phyloP scores from a whole-genome alignment of 2,329 filamentous ascomycete genomes.

The Fusarium newnesense region DNA sequence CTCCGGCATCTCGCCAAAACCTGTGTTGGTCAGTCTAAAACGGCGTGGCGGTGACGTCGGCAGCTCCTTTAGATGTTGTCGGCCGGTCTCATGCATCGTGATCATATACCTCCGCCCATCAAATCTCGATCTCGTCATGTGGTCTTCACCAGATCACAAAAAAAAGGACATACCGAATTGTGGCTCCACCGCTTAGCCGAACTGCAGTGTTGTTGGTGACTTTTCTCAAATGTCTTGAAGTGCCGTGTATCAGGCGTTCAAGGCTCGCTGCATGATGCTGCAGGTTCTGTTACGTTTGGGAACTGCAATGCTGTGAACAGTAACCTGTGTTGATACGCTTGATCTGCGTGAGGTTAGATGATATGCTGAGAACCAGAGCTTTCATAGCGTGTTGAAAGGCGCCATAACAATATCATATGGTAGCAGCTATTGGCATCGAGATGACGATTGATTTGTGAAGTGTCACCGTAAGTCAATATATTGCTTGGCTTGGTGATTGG shows the following conservation, averaged over 20 bases:
- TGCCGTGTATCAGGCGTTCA: conserved; percentile 7
- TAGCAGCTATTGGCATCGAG: not conserved
- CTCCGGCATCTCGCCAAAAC: not conserved
- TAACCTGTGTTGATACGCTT: not conserved
- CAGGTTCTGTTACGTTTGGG: not conserved
- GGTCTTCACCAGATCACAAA: conserved; percentile 3
- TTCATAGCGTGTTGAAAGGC: not conserved
- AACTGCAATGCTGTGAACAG: not conserved
- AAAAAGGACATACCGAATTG: not conserved
- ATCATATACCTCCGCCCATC: not conserved
- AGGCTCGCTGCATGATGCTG: conserved; percentile 17
- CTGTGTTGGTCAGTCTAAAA: not conserved
- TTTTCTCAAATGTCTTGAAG: conserved; percentile 13
- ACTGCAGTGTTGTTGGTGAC: not conserved
- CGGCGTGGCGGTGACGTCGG: not conserved
- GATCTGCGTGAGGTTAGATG: not conserved
- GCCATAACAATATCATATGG: not conserved
- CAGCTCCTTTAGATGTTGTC: not conserved
- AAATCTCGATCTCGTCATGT: conserved; percentile 1
- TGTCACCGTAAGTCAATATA: not conserved
- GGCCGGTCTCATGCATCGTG: not conserved
- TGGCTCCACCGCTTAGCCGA: conserved; percentile 29
- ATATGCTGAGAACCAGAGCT: not conserved
- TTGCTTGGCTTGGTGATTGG: not conserved
- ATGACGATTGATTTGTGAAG: not conserved